These are phyloP conservation scores for Colletotrichum sp. DNA, from an alignment of 2,329 filamentous ascomycete species.

Conservation along the genomic window DNA sequence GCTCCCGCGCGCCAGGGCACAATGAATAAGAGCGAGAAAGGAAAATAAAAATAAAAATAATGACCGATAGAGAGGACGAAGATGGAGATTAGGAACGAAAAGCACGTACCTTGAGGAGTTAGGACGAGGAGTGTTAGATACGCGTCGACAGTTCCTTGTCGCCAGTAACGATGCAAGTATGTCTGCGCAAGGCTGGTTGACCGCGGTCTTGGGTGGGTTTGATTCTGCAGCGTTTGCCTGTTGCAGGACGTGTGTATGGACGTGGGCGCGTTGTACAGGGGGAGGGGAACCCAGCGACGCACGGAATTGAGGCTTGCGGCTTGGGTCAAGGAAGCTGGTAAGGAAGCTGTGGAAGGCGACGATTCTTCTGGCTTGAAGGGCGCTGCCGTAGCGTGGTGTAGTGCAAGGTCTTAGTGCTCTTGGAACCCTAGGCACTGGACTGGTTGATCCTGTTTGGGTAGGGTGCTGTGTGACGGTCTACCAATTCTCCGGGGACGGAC, in stretches of 20 bases:
- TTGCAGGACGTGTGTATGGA: neutral
- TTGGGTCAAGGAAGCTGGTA: constrained; percentile 1
- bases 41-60: neutral
- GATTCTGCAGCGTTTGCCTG: constrained; percentile 13
- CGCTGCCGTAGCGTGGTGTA: neutral
- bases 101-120: constrained; percentile 1
- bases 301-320: constrained; percentile 11
- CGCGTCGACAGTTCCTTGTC: neutral
- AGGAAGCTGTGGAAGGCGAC: neutral
- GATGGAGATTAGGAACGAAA: constrained; percentile 5
- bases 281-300: constrained; percentile 3
- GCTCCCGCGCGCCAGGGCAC: neutral
- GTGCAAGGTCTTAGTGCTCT: neutral
- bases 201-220: neutral
- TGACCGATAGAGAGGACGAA: neutral
- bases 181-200: neutral
- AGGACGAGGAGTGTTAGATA: neutral
- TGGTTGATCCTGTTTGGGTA: constrained; percentile 7
- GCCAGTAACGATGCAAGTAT: neutral
- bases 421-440: neutral
- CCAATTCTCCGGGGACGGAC: constrained; percentile 20
- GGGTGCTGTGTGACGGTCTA: constrained; percentile 10
- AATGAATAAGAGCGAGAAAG: neutral
- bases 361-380: constrained; percentile 2
- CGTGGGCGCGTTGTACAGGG: constrained; percentile 3